Conservation (phyloP, 495 filamentous ascomycete genomes). For the Penicillium samsonianum region DNA sequence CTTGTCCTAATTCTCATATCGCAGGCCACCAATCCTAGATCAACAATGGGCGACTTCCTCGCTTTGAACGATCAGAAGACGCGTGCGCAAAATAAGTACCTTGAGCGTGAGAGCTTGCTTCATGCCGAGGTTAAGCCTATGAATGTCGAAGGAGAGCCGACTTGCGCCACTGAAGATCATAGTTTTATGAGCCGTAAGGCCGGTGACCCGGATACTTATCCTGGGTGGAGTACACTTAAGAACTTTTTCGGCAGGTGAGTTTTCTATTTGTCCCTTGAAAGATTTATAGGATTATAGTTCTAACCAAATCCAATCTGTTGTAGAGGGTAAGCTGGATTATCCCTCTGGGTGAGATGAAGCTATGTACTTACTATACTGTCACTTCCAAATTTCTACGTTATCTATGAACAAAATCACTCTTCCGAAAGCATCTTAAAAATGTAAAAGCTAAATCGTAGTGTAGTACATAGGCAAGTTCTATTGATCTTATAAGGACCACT, state of each 20-base stretch:
- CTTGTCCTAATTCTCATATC: neutral
- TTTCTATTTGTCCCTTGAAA: neutral
- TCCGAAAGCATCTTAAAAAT: neutral
- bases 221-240: conserved; percentile 37
- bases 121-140: neutral
- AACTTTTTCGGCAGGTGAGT: conserved; percentile 28
- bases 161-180: conserved; percentile 39
- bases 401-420: too few relatives aligned
- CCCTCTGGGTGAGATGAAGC: neutral
- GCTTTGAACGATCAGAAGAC: conserved; percentile 38
- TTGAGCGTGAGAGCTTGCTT: conserved; percentile 20
- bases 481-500: neutral
- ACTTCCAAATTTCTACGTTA: neutral
- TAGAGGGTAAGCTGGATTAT: neutral
- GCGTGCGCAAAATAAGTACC: conserved; percentile 28
- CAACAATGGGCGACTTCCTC: conserved; percentile 34
- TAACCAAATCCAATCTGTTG: neutral
- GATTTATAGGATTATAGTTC: neutral
- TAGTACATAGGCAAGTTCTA: neutral
- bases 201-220: conserved; percentile 34
- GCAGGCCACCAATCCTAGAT: conserved; percentile 27
- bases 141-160: conserved; percentile 18
- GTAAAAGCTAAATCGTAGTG: neutral
- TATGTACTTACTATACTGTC: neutral
- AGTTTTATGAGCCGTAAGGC: conserved; percentile 39